Conservation (phyloP, 306 rosid genomes). For the Inga oerstediana region DNA sequence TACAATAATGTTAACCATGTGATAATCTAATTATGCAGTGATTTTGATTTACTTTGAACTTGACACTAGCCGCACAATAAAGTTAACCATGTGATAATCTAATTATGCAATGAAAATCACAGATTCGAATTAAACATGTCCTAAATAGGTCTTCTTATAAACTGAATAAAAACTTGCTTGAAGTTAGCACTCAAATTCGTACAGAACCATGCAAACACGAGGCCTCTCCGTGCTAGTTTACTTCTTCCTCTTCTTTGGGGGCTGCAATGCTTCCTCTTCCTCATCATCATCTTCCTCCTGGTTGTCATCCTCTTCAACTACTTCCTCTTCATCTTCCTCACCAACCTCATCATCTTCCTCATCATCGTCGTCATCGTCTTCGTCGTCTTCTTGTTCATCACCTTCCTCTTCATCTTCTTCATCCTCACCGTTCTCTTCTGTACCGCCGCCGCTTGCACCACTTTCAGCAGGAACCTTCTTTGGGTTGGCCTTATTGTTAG, state of each 20-base stretch:
- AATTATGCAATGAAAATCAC: constrained; percentile 55
- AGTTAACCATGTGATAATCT: constrained; percentile 44
- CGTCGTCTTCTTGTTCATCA: constrained; percentile 48
- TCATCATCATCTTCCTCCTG: constrained; percentile 67
- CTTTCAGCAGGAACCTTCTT: constrained; percentile 76
- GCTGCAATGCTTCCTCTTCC: constrained; percentile 91
- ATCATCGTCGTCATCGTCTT: neutral
- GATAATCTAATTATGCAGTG: constrained; percentile 58
- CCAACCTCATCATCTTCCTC: constrained; percentile 46
- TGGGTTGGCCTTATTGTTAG: constrained; percentile 65
- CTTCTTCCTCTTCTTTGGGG: constrained; percentile 97
- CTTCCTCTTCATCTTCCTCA: constrained; percentile 62
- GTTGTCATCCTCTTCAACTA: constrained; percentile 50
- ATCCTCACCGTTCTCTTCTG: constrained; percentile 70
- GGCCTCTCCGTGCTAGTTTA: constrained; percentile 39
- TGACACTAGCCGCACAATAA: constrained; percentile 43
- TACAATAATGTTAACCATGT: constrained; percentile 35
- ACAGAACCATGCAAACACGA: constrained; percentile 45
- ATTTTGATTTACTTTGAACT: constrained; percentile 28
- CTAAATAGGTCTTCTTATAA: constrained; percentile 55
- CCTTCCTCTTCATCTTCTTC: constrained; percentile 62
- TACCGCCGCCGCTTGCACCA: constrained; percentile 46
- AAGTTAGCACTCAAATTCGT: constrained; percentile 52
- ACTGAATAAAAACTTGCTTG: constrained; percentile 39
- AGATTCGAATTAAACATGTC: constrained; percentile 50